Conservation (phyloP, 2,329 filamentous ascomycete species). For the Rachicladosporium sp. region DNA sequence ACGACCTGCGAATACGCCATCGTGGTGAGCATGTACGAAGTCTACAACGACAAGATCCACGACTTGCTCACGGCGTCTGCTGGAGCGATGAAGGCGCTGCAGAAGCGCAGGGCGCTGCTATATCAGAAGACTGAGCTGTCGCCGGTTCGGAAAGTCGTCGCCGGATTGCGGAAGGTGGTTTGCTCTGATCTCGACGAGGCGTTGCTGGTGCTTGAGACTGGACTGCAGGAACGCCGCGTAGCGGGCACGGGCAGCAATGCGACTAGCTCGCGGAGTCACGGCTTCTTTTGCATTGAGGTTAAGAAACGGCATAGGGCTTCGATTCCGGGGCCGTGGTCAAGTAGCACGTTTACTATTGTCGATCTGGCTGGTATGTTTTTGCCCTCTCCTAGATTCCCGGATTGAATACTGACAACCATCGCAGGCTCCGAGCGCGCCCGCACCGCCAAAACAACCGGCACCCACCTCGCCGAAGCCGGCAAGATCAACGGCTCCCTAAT, state of each 20-base stretch:
- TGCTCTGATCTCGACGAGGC: slow-evolving; percentile 75
- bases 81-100: slow-evolving; percentile 38
- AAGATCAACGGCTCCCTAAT: slow-evolving; percentile 98
- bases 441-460: slow-evolving; percentile 85
- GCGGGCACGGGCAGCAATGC: slow-evolving; percentile 89
- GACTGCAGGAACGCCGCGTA: slow-evolving; percentile 73
- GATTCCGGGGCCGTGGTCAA: slow-evolving; percentile 53
- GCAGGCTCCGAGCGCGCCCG: slow-evolving; percentile 73
- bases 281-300: slow-evolving; percentile 90
- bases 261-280: slow-evolving; percentile 81
- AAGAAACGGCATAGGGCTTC: slow-evolving; percentile 56
- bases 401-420: slow-evolving; percentile 11
- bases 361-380: slow-evolving; percentile 61
- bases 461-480: slow-evolving; percentile 84
- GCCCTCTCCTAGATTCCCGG: not conserved
- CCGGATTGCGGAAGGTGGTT: slow-evolving; percentile 79
- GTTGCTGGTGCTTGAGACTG: slow-evolving; percentile 78
- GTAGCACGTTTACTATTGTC: slow-evolving; percentile 73
- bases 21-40: slow-evolving; percentile 94
- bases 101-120: slow-evolving; percentile 63
- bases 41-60: slow-evolving; percentile 97
- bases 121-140: slow-evolving; percentile 88
- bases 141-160: slow-evolving; percentile 86
- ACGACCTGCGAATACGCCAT: slow-evolving; percentile 69
- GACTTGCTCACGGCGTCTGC: slow-evolving; percentile 63